Evolutionary conservation across 2,329 filamentous ascomycete genomes (phyloP), one percentile per base, ranked within the genome.

Genomic region (Aspergillus sp.): DNA sequence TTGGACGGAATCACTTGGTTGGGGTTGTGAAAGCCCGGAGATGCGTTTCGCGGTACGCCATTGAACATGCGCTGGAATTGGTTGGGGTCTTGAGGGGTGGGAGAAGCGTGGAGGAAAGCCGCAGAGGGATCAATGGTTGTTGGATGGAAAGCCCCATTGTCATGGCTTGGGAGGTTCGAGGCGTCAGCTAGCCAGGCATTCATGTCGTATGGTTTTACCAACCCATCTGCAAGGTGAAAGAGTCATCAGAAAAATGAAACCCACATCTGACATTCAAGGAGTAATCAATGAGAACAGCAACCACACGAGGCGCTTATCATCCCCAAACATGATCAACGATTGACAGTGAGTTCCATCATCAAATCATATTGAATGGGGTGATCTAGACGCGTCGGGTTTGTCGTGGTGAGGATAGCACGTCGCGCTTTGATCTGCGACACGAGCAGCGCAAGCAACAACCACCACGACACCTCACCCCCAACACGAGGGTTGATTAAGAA

Each of bases 1-100:
- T 97, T 98, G 19, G 90, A 91, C 46, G 91, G 91, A 54, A 95
- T 84, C 59, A 95, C 83, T 38, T 86, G 78, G 69, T 88, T 91
- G 48, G 85, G 80, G 60, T 86, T 87, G 60, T 85, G 79, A 66
- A 88, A 91, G 46, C 82, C 82, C 36, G 87, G 86, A 42, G 88
- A 90, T 48, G 82, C 83, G 68, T 89, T 90, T 76, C 88, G 88
- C 75, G 87, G 85, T 59, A 77, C 81, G 70, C 88, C 86, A 73
- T 91, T 93, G 65, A 88, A 87, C 79, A 91, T 86, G 61, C 76
- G 74, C 62, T 75, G 73, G 54, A 78, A 76, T 56, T 77, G 75
- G 40, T 66, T 68, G 42, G 73, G 69, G 56, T 79, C 75, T 58
- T 74, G 69, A 39, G 67, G 61, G 36, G 62, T 67, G 31, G 70